Evolutionary conservation across 208 protist genomes (phyloP).

Genomic region (Novymonas esmeraldas): DNA sequence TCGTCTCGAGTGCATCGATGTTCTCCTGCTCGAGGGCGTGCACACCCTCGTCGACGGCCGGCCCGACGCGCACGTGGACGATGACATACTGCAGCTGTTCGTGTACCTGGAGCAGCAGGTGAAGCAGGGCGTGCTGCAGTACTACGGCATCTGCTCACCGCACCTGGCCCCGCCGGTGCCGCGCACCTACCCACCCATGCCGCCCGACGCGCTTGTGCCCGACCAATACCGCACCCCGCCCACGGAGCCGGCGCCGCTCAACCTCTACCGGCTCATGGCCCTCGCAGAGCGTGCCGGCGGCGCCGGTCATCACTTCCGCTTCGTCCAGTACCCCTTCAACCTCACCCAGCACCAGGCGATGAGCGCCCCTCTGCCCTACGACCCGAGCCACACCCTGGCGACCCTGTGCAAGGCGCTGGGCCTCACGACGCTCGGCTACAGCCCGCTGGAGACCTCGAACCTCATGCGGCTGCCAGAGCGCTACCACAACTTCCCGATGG

Average conservation of each 20-base stretch:
- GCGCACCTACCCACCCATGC: slow-evolving; percentile 70
- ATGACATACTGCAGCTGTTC: slow-evolving; percentile 86
- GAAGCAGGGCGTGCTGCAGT: slow-evolving; percentile 75
- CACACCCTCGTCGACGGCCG: slow-evolving; percentile 86
- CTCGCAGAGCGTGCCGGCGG: slow-evolving; percentile 70
- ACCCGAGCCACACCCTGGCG: slow-evolving; percentile 77
- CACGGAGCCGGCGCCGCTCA: slow-evolving; percentile 54
- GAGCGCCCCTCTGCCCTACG: slow-evolving; percentile 78
- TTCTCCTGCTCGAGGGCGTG: slow-evolving; percentile 78
- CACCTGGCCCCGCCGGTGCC: slow-evolving; percentile 79
- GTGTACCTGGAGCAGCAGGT: slow-evolving; percentile 84
- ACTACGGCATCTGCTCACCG: slow-evolving; percentile 83
- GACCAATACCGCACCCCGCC: slow-evolving; percentile 68
- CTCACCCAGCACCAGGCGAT: slow-evolving; percentile 81
- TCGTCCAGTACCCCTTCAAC: slow-evolving; percentile 90
- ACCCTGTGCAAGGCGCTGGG: slow-evolving; percentile 69
- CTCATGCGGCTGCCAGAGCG: slow-evolving; percentile 85
- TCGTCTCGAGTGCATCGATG: slow-evolving; percentile 82
- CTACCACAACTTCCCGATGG: slow-evolving; percentile 91
- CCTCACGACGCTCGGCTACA: slow-evolving; percentile 77
- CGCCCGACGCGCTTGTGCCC: slow-evolving; percentile 78
- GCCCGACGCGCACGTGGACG: slow-evolving; percentile 68
- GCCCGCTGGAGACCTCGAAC: slow-evolving; percentile 84
- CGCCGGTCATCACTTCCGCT: slow-evolving; percentile 77
- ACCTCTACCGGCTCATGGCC: slow-evolving; percentile 73